Percentiles rank a stretch among this genome's conserved stretches.
Conservation (phyloP, 768 basidiomycete genomes). For the Boletus huronensis region DNA sequence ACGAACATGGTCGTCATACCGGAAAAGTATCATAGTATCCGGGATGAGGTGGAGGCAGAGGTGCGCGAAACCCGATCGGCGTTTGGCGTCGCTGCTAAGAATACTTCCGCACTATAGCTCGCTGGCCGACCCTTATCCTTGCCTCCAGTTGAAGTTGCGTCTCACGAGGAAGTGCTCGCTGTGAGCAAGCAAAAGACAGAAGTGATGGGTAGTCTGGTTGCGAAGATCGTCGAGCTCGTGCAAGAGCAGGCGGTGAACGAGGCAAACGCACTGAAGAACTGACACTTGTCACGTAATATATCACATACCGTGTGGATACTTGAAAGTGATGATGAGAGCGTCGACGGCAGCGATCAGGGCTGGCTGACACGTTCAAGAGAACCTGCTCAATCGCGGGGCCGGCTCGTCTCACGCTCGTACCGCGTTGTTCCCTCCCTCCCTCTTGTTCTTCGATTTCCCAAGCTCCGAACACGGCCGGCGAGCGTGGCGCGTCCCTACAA, state of each 20-base stretch:
- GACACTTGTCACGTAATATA: constrained; percentile 3
- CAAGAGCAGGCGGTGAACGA: constrained; percentile 16
- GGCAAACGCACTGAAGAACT: constrained; percentile 4
- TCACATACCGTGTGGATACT: not conserved
- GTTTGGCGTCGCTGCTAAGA: constrained; percentile 1
- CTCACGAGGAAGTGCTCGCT: constrained; percentile 75
- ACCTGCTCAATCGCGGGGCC: not conserved
- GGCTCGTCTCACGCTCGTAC: constrained; percentile 23
- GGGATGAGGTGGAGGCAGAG: constrained; percentile 75
- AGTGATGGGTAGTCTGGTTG: constrained; percentile 68
- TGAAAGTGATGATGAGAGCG: not conserved
- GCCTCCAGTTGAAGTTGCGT: constrained; percentile 48
- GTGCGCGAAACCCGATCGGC: constrained; percentile 34
- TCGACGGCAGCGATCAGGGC: not conserved
- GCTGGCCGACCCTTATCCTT: constrained; percentile 50
- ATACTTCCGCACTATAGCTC: constrained; percentile 40
- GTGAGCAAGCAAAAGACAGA: constrained; percentile 66
- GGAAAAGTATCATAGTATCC: constrained; percentile 60
- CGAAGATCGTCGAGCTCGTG: constrained; percentile 51
- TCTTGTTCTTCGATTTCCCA: not conserved
- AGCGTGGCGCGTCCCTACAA: constrained; percentile 18
- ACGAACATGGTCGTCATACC: constrained; percentile 84
- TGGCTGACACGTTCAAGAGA: not conserved
- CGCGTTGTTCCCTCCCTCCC: constrained; percentile 14
- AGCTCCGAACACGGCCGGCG: constrained; percentile 24